Conservation (phyloP, 345 rosid species). For the Citrus medica region DNA sequence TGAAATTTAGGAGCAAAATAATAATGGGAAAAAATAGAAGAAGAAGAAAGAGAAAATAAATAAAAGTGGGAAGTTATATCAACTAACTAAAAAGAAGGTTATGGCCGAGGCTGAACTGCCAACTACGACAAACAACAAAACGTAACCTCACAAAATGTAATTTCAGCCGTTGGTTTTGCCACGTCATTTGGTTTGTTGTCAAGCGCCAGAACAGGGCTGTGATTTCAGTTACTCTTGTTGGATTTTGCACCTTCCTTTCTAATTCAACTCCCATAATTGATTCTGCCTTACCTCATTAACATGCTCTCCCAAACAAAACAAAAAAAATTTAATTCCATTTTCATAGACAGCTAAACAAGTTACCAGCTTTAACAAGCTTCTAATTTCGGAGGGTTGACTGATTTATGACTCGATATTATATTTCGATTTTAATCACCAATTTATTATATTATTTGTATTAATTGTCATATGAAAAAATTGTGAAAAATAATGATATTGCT, state of each 20-base stretch:
- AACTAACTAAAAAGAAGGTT: not conserved
- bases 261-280: not conserved
- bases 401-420: not conserved
- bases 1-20: not conserved
- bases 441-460: not conserved
- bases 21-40: not conserved
- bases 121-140: not conserved
- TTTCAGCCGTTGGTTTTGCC: constrained; percentile 3
- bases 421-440: too few relatives aligned
- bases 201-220: not conserved
- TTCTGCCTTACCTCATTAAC: not conserved
- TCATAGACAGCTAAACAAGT: not conserved
- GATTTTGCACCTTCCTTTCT: not conserved
- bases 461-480: not conserved
- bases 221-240: not conserved
- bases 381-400: not conserved
- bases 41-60: not conserved
- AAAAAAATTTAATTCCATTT: not conserved
- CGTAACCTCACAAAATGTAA: not conserved
- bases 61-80: not conserved
- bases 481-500: not conserved
- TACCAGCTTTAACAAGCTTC: not conserved
- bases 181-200: not conserved
- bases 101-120: not conserved
- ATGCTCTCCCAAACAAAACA: too few relatives aligned